Evolutionary conservation across 1,284 basidiomycete genomes (phyloP).

Genomic region (Ceratobasidium theobromae): DNA sequence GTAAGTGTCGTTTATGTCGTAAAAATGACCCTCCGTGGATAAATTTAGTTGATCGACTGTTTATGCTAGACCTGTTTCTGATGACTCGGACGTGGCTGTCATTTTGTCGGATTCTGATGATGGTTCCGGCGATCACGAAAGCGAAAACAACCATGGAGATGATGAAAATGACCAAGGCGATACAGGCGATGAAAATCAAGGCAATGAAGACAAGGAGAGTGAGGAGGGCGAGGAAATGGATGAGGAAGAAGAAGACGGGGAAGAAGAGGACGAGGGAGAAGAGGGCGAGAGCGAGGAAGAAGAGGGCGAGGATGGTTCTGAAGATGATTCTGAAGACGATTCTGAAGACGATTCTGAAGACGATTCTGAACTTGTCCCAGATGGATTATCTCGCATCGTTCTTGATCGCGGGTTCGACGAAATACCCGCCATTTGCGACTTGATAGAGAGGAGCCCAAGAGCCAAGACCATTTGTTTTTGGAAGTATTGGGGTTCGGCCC

Average conservation of each 20-base stretch:
- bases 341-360: not conserved
- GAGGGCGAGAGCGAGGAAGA: not conserved
- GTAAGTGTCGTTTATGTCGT: too few species aligned
- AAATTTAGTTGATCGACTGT: too few species aligned
- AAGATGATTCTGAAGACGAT: not conserved
- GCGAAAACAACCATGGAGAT: too few species aligned
- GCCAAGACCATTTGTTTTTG: slow-evolving; percentile 7
- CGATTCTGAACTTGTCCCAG: not conserved
- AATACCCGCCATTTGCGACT: not conserved
- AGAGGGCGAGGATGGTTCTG: not conserved
- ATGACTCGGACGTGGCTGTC: too few species aligned
- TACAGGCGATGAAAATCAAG: not conserved
- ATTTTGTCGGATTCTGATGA: too few species aligned
- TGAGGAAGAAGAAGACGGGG: not conserved
- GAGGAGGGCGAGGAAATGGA: not conserved
- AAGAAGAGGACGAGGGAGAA: not conserved
- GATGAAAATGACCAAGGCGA: not conserved
- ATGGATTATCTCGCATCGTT: not conserved
- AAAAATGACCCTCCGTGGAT: too few species aligned
- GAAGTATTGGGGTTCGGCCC: not conserved
- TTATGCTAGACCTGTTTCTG: too few species aligned
- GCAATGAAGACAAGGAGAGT: not conserved
- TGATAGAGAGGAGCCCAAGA: too few species aligned
- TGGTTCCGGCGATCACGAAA: too few species aligned
- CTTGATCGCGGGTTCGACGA: not conserved